Evolutionary conservation across 805 yeast species (phyloP), one percentile per base, ranked within the genome.

Genomic region (Barnettozyma vustinii): DNA sequence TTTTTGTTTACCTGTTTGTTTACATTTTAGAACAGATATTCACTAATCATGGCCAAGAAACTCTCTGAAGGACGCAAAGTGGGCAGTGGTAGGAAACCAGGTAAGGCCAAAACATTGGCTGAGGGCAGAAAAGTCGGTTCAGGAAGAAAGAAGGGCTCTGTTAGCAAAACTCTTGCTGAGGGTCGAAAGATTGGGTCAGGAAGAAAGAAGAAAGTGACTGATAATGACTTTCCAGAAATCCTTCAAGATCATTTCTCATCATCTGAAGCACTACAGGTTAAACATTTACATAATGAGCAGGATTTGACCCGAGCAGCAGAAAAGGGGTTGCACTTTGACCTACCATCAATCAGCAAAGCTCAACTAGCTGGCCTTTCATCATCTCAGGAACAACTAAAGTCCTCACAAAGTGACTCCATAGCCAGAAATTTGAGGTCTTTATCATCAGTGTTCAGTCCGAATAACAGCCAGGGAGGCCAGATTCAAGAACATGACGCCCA

Each of bases 61-160:
- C 52, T 61, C 21, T 54, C 59, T 16, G 63, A 61, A 42, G 65
- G 65, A 7, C 53, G 65, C 44, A 61, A 60, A 45, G 60, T 54
- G 3, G 65, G 65, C 1, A 48, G 55, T 47, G 65, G 65, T 4
- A 52, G 65, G 36, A 61, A 60, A 42, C 63, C 63, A 20, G 65
- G 65, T 5, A 55, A 51, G 36, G 65, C 54, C 2, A 61, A 61
- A 48, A 61, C 65, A 5, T 44, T 61, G 20, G 57, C 60, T 1
- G 58, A 60, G 40, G 65, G 65, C 4, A 52, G 65, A 27, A 61
- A 61, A 43, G 59, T 58, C 3, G 65, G 65, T 0, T 50, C 56
- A 18, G 65, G 65, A 12, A 51, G 65, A 41, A 60, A 60, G 47
- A 58, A 56, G 35, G 65, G 65, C 2, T 50, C 59, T 7, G 47